Evolutionary conservation across 495 filamentous ascomycete species (phyloP).

Genomic region (Penicilliopsis zonata): DNA sequence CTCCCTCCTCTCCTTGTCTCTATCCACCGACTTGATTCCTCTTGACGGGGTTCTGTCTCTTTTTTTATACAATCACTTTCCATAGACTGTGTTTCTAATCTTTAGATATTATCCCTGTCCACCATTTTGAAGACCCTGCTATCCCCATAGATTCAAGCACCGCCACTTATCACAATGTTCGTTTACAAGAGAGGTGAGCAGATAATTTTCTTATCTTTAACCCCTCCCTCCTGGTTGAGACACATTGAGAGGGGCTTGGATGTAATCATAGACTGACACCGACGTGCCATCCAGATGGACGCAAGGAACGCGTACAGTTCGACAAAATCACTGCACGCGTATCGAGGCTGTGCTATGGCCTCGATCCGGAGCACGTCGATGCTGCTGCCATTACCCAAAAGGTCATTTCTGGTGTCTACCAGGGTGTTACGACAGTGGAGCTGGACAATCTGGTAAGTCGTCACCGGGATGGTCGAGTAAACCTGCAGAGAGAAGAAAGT

Average conservation of each 20-base stretch:
- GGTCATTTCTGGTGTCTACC: slow-evolving; percentile 98
- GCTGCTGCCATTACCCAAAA: slow-evolving; percentile 97
- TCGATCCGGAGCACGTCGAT: slow-evolving; percentile 94
- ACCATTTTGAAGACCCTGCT: slow-evolving; percentile 4
- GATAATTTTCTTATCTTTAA: slow-evolving; percentile 2
- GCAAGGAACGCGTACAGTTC: slow-evolving; percentile 99
- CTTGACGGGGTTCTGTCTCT: slow-evolving; percentile 3
- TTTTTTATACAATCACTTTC: slow-evolving; percentile 2
- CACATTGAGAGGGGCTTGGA: background rate
- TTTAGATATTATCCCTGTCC: slow-evolving; percentile 6
- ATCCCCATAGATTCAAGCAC: too few relatives aligned
- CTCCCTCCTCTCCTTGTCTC: slow-evolving; percentile 12
- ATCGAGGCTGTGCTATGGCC: slow-evolving; percentile 90
- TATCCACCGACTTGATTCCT: slow-evolving; percentile 10
- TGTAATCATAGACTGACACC: background rate
- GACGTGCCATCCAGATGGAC: slow-evolving; percentile 57
- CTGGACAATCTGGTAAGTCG: slow-evolving; percentile 84
- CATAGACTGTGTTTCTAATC: slow-evolving; percentile 6
- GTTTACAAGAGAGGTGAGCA: slow-evolving; percentile 60
- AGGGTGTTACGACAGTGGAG: slow-evolving; percentile 91
- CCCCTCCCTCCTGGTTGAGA: too few relatives aligned
- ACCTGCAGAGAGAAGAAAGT: background rate
- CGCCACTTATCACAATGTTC: slow-evolving; percentile 40
- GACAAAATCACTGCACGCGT: slow-evolving; percentile 99
- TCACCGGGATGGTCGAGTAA: background rate